phyloP scores from a whole-genome alignment of 1,139 yeast genomes.

The Debaryomyces udenii region DNA sequence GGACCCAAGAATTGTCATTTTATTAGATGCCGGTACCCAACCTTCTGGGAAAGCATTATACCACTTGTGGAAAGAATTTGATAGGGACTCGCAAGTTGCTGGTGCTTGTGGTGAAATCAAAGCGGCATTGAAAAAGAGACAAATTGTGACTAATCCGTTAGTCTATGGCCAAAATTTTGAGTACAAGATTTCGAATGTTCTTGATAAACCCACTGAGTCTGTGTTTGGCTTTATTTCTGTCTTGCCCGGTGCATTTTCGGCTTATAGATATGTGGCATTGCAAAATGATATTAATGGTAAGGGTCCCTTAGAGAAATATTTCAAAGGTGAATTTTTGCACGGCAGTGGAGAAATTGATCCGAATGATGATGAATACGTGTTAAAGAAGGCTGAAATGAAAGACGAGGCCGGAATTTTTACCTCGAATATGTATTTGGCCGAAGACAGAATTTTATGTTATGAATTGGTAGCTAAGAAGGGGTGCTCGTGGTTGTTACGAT shows the following conservation, averaged over 20 bases:
- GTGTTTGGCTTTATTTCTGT: conserved; percentile 92
- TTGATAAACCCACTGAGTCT: conserved; percentile 94
- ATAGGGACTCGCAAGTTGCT: conserved; percentile 50
- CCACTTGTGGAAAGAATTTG: conserved; percentile 54
- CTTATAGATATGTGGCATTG: conserved; percentile 88
- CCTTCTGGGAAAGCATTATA: conserved; percentile 50
- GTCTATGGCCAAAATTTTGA: conserved; percentile 54
- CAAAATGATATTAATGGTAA: conserved; percentile 89
- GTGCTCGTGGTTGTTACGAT: conserved; percentile 49
- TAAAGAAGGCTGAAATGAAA: conserved; percentile 41
- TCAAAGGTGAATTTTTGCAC: conserved; percentile 53
- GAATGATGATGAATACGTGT: conserved; percentile 47
- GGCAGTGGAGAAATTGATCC: conserved; percentile 50
- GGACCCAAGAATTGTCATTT: conserved; percentile 46
- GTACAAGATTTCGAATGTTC: conserved; percentile 93
- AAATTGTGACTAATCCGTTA: conserved; percentile 47
- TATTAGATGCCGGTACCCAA: conserved; percentile 53
- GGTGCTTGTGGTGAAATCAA: conserved; percentile 57
- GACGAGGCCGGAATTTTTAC: conserved; percentile 55
- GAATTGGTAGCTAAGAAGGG: conserved; percentile 51
- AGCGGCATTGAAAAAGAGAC: conserved; percentile 44
- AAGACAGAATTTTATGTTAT: conserved; percentile 53
- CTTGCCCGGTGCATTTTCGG: conserved; percentile 94
- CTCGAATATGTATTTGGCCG: conserved; percentile 54
- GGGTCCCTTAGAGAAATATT: conserved; percentile 52